phyloP scores from a whole-genome alignment of 2,329 filamentous ascomycete genomes.

The Leptographium lundbergii region DNA sequence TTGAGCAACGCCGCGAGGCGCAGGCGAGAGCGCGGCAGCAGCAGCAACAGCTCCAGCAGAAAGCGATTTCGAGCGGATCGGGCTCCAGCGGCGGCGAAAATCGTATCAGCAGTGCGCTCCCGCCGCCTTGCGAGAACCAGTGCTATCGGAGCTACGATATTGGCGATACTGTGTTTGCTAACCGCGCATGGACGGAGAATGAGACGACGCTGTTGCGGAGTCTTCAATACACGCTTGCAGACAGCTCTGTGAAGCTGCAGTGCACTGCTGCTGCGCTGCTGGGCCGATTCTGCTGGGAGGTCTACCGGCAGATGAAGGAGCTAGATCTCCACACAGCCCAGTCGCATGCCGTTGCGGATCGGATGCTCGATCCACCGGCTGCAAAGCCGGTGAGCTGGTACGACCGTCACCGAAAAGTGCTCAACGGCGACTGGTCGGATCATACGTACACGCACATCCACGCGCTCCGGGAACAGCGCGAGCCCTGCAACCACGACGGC shows the following conservation, averaged over 20 bases:
- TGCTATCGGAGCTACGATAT: conserved; percentile 28
- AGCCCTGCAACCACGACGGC: conserved; percentile 58
- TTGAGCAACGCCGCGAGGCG: conserved; percentile 12
- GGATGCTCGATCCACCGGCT: conserved; percentile 14
- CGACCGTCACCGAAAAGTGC: conserved; percentile 41
- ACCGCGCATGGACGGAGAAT: conserved; percentile 32
- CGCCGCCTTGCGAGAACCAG: conserved; percentile 23
- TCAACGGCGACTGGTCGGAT: conserved; percentile 42
- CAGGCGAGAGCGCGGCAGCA: conserved; percentile 12
- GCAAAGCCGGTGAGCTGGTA: conserved; percentile 40
- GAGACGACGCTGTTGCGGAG: conserved; percentile 35
- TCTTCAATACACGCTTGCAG: conserved; percentile 30
- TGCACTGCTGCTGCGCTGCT: conserved; percentile 38
- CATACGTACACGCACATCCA: conserved; percentile 42
- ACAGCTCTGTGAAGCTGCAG: conserved; percentile 30
- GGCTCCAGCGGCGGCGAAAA: background rate
- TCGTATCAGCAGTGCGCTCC: background rate
- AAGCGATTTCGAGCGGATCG: background rate
- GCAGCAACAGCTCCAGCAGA: background rate
- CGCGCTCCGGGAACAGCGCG: conserved; percentile 42
- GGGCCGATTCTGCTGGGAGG: conserved; percentile 39
- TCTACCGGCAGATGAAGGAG: conserved; percentile 29
- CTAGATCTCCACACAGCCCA: conserved; percentile 22
- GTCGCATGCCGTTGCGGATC: conserved; percentile 9
- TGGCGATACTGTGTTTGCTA: conserved; percentile 19